A percentile compares a stretch with the other conserved stretches of the same genome.
These are phyloP conservation scores for Hymenoscyphus linearis DNA, from an alignment of 2,329 filamentous ascomycete species.

Conservation along the genomic window DNA sequence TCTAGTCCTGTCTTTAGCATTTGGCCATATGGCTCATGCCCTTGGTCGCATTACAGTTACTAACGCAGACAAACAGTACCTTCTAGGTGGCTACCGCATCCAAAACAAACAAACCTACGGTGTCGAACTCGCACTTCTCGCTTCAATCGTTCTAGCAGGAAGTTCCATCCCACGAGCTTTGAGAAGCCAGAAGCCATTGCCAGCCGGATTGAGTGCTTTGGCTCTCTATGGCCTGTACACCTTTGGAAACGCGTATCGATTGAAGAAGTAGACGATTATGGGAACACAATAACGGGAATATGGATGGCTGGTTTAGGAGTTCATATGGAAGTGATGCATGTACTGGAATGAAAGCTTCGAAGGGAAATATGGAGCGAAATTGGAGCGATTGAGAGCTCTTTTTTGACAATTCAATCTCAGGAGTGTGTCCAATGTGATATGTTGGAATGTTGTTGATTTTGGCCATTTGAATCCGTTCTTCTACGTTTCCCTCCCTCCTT, in stretches of 20 bases:
- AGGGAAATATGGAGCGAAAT: not conserved
- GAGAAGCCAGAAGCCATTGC: constrained; percentile 77
- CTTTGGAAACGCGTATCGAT: constrained; percentile 65
- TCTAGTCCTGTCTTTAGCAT: not conserved
- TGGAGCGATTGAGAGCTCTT: too few relatives aligned
- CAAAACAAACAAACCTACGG: constrained; percentile 73
- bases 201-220: constrained; percentile 70
- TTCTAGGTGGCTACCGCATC: constrained; percentile 75
- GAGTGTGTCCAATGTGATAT: not conserved
- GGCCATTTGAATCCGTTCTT: not conserved
- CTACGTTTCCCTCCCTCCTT: not conserved
- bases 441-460: not conserved
- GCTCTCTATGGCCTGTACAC: constrained; percentile 73
- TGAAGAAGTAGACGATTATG: constrained; percentile 15
- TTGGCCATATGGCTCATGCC: not conserved
- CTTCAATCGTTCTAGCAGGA: constrained; percentile 77
- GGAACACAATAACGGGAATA: not conserved
- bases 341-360: not conserved
- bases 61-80: constrained; percentile 40
- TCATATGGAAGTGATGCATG: not conserved
- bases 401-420: not conserved
- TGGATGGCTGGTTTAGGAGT: not conserved
- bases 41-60: too few relatives aligned
- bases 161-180: constrained; percentile 83
- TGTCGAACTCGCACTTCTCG: constrained; percentile 81